phyloP scores from a whole-genome alignment of 345 rosid species.

The Sisymbrium altissimum region DNA sequence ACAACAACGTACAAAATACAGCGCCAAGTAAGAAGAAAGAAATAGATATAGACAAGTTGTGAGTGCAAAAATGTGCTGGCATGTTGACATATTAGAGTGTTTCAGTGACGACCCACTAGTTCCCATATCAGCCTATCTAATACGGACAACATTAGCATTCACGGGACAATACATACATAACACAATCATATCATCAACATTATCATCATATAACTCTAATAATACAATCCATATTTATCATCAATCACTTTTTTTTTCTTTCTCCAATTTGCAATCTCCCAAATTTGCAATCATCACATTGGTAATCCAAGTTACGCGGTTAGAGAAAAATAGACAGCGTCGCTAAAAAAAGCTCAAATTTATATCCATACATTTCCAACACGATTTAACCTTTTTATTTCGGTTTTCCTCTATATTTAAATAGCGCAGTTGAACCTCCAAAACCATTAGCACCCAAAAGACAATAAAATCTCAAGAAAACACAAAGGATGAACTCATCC shows the following conservation, averaged over 20 bases:
- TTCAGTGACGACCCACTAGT: not conserved
- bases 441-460: constrained; percentile 18
- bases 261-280: constrained; percentile 2
- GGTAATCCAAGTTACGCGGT: constrained; percentile 26
- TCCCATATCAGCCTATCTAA: not conserved
- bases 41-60: not conserved
- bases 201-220: not conserved
- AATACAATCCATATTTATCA: constrained; percentile 2
- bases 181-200: not conserved
- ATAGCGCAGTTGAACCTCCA: constrained; percentile 15
- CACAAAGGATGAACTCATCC: constrained; percentile 36
- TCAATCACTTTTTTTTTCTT: not conserved
- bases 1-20: too few species aligned
- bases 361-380: constrained; percentile 20
- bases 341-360: constrained; percentile 15
- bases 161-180: constrained; percentile 1
- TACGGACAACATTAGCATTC: constrained; percentile 11
- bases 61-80: constrained; percentile 5
- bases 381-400: not conserved
- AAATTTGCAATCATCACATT: not conserved
- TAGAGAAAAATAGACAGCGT: not conserved
- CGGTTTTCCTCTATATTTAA: constrained; percentile 15
- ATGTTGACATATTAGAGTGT: not conserved
- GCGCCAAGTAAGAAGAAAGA: too few species aligned
- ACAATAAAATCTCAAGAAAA: constrained; percentile 10